phyloP scores from a whole-genome alignment of 1,284 basidiomycete species.

The Pseudozyma hubeiensis region DNA sequence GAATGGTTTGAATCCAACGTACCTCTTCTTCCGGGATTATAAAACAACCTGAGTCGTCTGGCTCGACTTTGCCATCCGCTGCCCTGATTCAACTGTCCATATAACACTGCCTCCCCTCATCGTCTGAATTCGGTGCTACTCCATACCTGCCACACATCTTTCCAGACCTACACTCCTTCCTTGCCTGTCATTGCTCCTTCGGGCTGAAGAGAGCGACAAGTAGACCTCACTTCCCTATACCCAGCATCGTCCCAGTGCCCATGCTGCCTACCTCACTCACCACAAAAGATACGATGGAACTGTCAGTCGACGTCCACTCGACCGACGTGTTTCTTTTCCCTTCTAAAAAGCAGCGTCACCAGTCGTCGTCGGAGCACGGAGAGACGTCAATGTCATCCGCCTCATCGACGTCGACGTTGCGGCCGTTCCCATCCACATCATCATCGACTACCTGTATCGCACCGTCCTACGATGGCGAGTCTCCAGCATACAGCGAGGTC shows the following conservation, averaged over 20 bases:
- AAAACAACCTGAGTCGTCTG: not conserved
- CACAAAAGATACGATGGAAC: slow-evolving; percentile 14
- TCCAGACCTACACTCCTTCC: not conserved
- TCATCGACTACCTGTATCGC: not conserved
- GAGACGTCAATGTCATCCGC: slow-evolving; percentile 1
- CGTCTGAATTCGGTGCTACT: too few relatives aligned
- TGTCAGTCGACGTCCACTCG: slow-evolving; percentile 35
- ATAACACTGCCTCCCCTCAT: not conserved
- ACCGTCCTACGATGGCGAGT: slow-evolving; percentile 7
- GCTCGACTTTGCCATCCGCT: not conserved
- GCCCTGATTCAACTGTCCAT: not conserved
- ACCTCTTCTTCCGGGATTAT: not conserved
- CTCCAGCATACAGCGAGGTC: slow-evolving; percentile 25
- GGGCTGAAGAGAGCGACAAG: not conserved
- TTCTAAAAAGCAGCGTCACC: slow-evolving; percentile 21
- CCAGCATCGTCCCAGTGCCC: too few relatives aligned
- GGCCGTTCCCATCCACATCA: slow-evolving; percentile 1
- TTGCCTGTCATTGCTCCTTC: not conserved
- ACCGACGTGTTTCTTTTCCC: slow-evolving; percentile 42
- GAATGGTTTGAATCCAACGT: not conserved
- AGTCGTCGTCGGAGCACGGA: slow-evolving; percentile 2
- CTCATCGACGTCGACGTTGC: slow-evolving; percentile 1
- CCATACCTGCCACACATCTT: too few relatives aligned
- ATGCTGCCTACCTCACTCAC: not conserved
- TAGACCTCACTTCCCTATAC: not conserved